Conservation (phyloP, 441 rosid genomes). For the Brassica balearica region DNA sequence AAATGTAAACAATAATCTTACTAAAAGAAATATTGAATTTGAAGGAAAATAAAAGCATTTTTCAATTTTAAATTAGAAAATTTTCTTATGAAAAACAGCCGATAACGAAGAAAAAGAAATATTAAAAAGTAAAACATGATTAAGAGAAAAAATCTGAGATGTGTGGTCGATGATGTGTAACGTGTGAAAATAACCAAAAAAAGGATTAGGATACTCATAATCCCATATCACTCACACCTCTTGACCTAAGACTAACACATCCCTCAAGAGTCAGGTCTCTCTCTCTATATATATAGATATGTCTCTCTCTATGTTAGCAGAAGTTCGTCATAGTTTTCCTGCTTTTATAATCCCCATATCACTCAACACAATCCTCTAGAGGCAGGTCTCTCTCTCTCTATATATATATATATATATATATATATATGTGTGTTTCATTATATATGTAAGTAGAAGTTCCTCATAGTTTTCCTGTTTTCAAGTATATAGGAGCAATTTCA, state of each 20-base stretch:
- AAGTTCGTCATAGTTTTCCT: neutral
- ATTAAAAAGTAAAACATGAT: neutral
- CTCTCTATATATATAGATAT: neutral
- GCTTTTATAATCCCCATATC: neutral
- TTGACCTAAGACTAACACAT: neutral
- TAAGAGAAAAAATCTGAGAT: neutral
- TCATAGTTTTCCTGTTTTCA: neutral
- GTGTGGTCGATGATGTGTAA: neutral
- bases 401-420: no score
- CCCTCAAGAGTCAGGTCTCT: neutral
- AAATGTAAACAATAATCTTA: neutral
- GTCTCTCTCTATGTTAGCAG: neutral
- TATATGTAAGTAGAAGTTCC: neutral
- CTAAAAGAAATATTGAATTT: neutral
- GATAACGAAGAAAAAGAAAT: neutral
- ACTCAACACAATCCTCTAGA: neutral
- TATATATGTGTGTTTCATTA: no score
- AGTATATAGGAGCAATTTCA: neutral
- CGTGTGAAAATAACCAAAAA: neutral
- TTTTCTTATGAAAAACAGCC: neutral
- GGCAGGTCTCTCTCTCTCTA: neutral
- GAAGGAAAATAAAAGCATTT: neutral
- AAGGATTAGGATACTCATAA: neutral
- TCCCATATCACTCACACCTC: slow-evolving; percentile 1
- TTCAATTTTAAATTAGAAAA: neutral